Conservation (phyloP, 306 rosid species). For the Medicago lupulina region DNA sequence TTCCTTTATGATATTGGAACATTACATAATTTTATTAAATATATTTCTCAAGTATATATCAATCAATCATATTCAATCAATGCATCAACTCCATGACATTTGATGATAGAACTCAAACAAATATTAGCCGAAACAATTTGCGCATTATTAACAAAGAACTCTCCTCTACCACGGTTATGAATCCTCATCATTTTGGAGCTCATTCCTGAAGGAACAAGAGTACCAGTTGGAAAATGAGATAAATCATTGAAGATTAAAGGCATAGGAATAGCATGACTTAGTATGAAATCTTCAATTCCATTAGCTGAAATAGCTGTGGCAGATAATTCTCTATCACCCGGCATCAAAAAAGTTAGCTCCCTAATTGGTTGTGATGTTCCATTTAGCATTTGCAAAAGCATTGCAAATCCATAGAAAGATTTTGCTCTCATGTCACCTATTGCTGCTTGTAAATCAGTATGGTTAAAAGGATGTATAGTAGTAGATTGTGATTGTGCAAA, state of each 20-base stretch:
- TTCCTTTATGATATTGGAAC: constrained; percentile 17
- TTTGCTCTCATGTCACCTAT: constrained; percentile 59
- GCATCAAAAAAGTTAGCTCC: constrained; percentile 61
- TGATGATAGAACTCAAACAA: constrained; percentile 56
- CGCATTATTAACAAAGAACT: constrained; percentile 61
- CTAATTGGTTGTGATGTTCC: constrained; percentile 44
- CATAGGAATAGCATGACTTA: constrained; percentile 54
- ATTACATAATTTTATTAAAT: neutral
- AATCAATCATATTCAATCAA: constrained; percentile 53
- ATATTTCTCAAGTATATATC: neutral
- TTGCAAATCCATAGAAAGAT: constrained; percentile 58
- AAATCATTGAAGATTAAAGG: constrained; percentile 57
- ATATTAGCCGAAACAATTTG: constrained; percentile 52
- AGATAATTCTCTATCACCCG: constrained; percentile 57
- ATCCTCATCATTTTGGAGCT: constrained; percentile 53
- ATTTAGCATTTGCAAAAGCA: constrained; percentile 68
- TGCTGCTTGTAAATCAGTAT: constrained; percentile 51
- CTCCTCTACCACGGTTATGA: constrained; percentile 53
- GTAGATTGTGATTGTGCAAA: constrained; percentile 40
- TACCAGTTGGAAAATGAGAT: constrained; percentile 66
- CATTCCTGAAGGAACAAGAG: constrained; percentile 57
- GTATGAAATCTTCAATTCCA: constrained; percentile 47
- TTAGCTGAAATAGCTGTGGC: constrained; percentile 41
- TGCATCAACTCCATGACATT: constrained; percentile 67
- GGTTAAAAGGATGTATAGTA: constrained; percentile 35